A percentile compares a stretch with the other conserved stretches of the same genome.
phyloP scores from a whole-genome alignment of 2,329 filamentous ascomycete species.

The Phialemoniopsis sp. region DNA sequence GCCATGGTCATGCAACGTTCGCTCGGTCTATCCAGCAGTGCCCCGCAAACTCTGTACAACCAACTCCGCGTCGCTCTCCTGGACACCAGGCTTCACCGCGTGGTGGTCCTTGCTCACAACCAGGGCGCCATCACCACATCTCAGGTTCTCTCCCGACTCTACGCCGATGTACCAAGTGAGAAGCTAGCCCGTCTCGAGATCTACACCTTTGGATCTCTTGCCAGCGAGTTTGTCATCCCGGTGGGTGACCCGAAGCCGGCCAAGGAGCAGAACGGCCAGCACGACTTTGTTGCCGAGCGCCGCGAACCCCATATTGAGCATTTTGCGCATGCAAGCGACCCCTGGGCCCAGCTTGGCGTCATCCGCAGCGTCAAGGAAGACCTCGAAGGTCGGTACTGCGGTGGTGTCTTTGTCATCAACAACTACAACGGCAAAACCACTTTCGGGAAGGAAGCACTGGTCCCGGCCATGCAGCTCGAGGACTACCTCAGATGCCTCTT shows the following conservation, averaged over 20 bases:
- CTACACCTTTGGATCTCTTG: conserved; percentile 37
- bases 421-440: conserved; percentile 1
- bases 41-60: conserved; percentile 25
- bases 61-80: conserved; percentile 29
- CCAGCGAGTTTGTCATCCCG: conserved; percentile 29
- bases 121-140: conserved; percentile 28
- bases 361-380: conserved; percentile 27
- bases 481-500: conserved; percentile 32
- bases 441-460: conserved; percentile 2
- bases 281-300: conserved; percentile 4
- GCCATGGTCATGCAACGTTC: conserved; percentile 25
- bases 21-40: conserved; percentile 19
- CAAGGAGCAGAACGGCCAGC: neutral
- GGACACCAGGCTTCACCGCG: conserved; percentile 22
- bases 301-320: conserved; percentile 26
- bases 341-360: conserved; percentile 31
- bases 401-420: conserved; percentile 31
- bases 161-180: conserved; percentile 28
- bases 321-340: conserved; percentile 28
- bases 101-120: conserved; percentile 34
- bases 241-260: conserved; percentile 16
- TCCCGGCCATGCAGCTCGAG: conserved; percentile 16
- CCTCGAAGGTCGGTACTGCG: conserved; percentile 30
- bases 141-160: conserved; percentile 28
- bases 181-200: conserved; percentile 33